These are phyloP conservation scores for Fragilaria crotonensis DNA, from an alignment of 108 stramenopile genomes.

Conservation along the genomic window DNA sequence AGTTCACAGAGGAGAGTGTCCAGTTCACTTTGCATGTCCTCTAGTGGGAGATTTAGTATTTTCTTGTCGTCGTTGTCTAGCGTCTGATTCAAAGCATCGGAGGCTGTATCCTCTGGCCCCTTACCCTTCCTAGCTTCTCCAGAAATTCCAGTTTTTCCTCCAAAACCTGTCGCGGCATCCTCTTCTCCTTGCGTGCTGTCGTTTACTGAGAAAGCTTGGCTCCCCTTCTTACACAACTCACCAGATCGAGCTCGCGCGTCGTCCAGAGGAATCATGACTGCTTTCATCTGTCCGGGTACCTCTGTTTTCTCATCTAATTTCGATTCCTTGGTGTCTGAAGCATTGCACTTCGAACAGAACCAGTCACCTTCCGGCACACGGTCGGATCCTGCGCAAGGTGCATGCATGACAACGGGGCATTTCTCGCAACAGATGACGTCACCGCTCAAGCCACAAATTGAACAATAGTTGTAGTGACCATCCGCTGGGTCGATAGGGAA, in stretches of 20 bases:
- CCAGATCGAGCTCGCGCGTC: too few relatives aligned
- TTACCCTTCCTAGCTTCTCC: background rate
- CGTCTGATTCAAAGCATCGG: background rate
- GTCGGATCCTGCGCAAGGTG: constrained; percentile 28
- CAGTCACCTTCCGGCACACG: constrained; percentile 51
- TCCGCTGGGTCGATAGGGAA: constrained; percentile 48
- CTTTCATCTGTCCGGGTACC: too few relatives aligned
- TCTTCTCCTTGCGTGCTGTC: background rate
- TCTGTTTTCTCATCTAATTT: too few relatives aligned
- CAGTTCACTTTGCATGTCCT: background rate
- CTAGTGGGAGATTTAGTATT: too few relatives aligned
- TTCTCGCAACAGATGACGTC: constrained; percentile 55
- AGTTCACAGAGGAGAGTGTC: background rate
- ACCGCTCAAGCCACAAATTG: constrained; percentile 45
- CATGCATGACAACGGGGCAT: constrained; percentile 44
- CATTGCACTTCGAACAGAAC: constrained; percentile 39
- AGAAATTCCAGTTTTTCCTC: background rate
- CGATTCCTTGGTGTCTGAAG: too few relatives aligned
- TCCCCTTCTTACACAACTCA: background rate
- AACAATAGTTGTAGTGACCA: constrained; percentile 44
- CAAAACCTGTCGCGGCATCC: background rate
- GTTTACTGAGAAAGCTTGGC: background rate
- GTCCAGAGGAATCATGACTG: too few relatives aligned
- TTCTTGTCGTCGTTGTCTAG: background rate
- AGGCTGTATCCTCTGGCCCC: background rate